Conservation (phyloP, 495 filamentous ascomycete genomes). For the Friedmanniomyces endolithicus region DNA sequence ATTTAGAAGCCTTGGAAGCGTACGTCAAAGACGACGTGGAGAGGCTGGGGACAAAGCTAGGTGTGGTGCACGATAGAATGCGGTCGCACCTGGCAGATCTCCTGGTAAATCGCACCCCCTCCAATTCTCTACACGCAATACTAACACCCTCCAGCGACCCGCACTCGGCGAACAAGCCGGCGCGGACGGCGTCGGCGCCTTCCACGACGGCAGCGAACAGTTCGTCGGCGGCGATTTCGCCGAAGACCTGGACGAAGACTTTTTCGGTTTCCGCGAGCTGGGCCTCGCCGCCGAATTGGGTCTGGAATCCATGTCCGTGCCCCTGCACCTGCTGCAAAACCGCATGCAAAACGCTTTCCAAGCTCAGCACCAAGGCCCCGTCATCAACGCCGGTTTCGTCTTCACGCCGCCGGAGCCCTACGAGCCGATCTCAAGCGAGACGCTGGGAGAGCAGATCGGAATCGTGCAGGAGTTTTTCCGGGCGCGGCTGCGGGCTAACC, state of each 20-base stretch:
- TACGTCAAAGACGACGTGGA: constrained; percentile 94
- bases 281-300: constrained; percentile 85
- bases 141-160: constrained; percentile 43
- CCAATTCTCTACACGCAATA: background rate
- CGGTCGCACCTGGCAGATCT: constrained; percentile 80
- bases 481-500: constrained; percentile 68
- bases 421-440: constrained; percentile 69
- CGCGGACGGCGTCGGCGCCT: constrained; percentile 76
- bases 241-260: constrained; percentile 94
- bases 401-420: constrained; percentile 60
- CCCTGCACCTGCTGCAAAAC: constrained; percentile 85
- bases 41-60: constrained; percentile 68
- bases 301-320: constrained; percentile 72
- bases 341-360: constrained; percentile 72
- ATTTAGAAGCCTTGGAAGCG: constrained; percentile 66
- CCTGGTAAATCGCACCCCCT: constrained; percentile 30
- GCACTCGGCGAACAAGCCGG: constrained; percentile 61
- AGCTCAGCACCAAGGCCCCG: constrained; percentile 54
- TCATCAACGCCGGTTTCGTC: constrained; percentile 40
- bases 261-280: constrained; percentile 95
- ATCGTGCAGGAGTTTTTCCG: constrained; percentile 83
- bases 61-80: constrained; percentile 81
- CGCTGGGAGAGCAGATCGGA: constrained; percentile 64
- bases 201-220: constrained; percentile 93
- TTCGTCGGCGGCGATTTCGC: constrained; percentile 95